Base-by-base conservation (phyloP, 352 stramenopile genomes). In the Phytopythium litorale region DNA sequence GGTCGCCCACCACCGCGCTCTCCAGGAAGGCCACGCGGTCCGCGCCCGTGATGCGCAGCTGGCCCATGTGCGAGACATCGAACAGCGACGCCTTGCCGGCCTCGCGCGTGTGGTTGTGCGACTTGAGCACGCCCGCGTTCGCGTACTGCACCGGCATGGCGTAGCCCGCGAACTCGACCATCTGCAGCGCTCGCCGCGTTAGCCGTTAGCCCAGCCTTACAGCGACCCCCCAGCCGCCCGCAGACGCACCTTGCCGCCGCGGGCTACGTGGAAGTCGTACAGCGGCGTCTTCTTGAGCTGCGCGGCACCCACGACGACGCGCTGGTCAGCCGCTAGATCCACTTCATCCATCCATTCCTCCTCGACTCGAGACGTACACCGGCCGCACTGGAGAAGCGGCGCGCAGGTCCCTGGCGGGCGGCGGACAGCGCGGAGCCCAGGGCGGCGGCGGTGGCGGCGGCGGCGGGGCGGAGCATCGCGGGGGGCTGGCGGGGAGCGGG, bases 51-150 rank as follows among this genome's bases (percentile, higher is more conserved):
- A 95, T 96, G 81, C 79, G 84, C 69, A 91, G 70, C 78, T 99
- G 97, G 37, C 97, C 97, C 97, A 99, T 99, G 83, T 99, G 97
- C 38, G 92, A 98, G 35, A 99, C 97, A 78, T 99, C 97, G 76
- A 99, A 99, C 25, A 99, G 78, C 57, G 88, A 95, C 19, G 94
- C 88, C 53, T 89, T 78, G 61, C 76, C 76, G 6, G 70, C 32
- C 43, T 73, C 72, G 32, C 84, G 85, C 48, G 84, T 96, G 79
- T 93, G 85, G 58, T 86, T 81, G 63, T 98, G 69, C 76, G 91
- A 97, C 73, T 98, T 98, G 70, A 99, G 87, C 30, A 99, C 93
- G n/a, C 97, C 97, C 19, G 84, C 89, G 19, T 84, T 82, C 38
- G 62, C 21, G 87, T 99, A 99, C 67, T 99, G 88, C 52, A 99